These are phyloP conservation scores for Penicillium silybi DNA, from an alignment of 495 filamentous ascomycete genomes.

Conservation along the genomic window DNA sequence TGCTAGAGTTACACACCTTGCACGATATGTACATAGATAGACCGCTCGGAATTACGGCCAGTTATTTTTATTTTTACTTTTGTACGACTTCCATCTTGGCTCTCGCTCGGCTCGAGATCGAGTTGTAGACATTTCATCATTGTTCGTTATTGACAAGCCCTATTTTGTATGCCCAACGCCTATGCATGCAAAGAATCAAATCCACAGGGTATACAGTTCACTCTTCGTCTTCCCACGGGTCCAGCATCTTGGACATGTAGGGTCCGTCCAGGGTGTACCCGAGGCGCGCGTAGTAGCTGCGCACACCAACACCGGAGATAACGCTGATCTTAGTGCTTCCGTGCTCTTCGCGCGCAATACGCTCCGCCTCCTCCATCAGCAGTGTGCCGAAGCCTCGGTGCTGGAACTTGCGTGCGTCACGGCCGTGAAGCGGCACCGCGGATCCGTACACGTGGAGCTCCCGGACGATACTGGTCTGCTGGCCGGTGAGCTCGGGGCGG, in stretches of 20 bases:
- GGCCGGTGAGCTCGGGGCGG: constrained; percentile 76
- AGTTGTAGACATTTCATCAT: constrained; percentile 26
- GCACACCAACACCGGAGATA: constrained; percentile 90
- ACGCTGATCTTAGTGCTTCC: constrained; percentile 90
- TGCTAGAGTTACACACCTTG: constrained; percentile 8
- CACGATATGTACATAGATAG: constrained; percentile 31
- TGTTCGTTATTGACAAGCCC: constrained; percentile 15
- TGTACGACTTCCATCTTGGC: neutral
- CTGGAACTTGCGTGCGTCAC: constrained; percentile 94
- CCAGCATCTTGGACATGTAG: constrained; percentile 75
- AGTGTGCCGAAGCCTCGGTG: constrained; percentile 96
- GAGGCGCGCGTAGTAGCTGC: constrained; percentile 88
- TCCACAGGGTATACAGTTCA: constrained; percentile 7
- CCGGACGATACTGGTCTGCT: constrained; percentile 86
- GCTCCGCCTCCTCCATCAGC: constrained; percentile 95
- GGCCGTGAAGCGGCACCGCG: constrained; percentile 88
- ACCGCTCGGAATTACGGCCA: constrained; percentile 14
- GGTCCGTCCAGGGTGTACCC: constrained; percentile 90
- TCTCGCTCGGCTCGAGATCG: constrained; percentile 1
- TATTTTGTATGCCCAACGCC: constrained; percentile 17
- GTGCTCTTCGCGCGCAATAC: constrained; percentile 91
- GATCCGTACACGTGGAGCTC: constrained; percentile 96
- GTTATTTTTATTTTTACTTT: constrained; percentile 1
- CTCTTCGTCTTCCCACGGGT: constrained; percentile 44
- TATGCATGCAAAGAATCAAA: constrained; percentile 8